Conservation (phyloP, 2,329 filamentous ascomycete genomes). For the Claviceps arundinis region DNA sequence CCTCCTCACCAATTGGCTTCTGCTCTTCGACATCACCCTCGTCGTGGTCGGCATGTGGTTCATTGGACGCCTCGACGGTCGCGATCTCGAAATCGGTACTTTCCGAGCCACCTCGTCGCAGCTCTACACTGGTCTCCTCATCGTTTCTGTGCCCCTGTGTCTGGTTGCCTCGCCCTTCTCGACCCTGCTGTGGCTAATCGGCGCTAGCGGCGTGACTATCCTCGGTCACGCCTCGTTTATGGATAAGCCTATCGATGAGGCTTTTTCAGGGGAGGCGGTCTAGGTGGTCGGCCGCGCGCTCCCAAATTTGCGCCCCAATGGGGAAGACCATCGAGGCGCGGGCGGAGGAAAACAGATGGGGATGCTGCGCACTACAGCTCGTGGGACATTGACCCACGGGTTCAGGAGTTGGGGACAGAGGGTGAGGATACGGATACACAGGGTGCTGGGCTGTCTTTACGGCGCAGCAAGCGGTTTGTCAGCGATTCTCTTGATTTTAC, state of each 20-base stretch:
- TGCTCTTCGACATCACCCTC: slow-evolving; percentile 87
- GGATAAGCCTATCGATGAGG: slow-evolving; percentile 99
- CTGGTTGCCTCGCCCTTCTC: slow-evolving; percentile 73
- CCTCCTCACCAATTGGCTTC: slow-evolving; percentile 70
- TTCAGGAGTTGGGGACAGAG: slow-evolving; percentile 57
- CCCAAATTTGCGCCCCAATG: slow-evolving; percentile 83
- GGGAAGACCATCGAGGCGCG: slow-evolving; percentile 98
- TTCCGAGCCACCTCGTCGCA: slow-evolving; percentile 79
- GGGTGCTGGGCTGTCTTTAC: slow-evolving; percentile 36
- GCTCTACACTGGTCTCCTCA: slow-evolving; percentile 78
- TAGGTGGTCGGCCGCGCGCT: slow-evolving; percentile 99
- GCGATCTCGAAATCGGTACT: slow-evolving; percentile 75
- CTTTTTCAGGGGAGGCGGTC: slow-evolving; percentile 99
- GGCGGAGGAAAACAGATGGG: slow-evolving; percentile 48
- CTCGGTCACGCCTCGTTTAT: slow-evolving; percentile 89
- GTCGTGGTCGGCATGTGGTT: slow-evolving; percentile 78
- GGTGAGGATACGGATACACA: slow-evolving; percentile 43
- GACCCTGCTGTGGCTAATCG: slow-evolving; percentile 89
- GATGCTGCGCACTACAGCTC: slow-evolving; percentile 25
- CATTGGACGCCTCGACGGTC: slow-evolving; percentile 80
- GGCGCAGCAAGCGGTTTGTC: slow-evolving; percentile 34
- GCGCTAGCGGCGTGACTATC: slow-evolving; percentile 85
- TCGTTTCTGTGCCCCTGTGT: slow-evolving; percentile 72
- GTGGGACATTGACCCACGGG: slow-evolving; percentile 25
- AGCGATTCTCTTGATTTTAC: slow-evolving; percentile 50